Percentiles rank a stretch among this genome's conserved stretches.
These are phyloP conservation scores for Lobulomyces angularis DNA, from an alignment of 192 early-diverging fungal species.

Conservation along the genomic window DNA sequence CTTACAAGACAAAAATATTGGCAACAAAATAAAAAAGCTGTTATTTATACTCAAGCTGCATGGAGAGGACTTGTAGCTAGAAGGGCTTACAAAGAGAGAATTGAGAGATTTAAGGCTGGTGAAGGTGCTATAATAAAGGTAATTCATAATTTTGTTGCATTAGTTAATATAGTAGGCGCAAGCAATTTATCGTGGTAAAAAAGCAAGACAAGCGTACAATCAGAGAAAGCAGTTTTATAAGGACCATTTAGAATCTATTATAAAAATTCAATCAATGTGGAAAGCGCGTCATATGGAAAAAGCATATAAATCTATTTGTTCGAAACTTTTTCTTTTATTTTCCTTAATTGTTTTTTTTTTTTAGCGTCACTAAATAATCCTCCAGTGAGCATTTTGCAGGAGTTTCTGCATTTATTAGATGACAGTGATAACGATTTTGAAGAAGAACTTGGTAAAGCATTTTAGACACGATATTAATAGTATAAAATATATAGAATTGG, in stretches of 20 bases:
- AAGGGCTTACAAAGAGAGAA: conserved; percentile 14
- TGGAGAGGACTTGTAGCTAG: conserved; percentile 10
- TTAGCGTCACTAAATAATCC: conserved; percentile 46
- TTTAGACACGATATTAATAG: conserved; percentile 13
- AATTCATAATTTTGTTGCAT: conserved; percentile 3
- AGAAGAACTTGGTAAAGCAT: conserved; percentile 63
- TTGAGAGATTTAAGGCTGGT: conserved; percentile 19
- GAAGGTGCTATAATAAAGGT: conserved; percentile 32
- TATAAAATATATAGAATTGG: conserved; percentile 38
- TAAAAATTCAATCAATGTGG: conserved; percentile 63
- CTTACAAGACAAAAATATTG: conserved; percentile 4
- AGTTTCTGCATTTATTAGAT: conserved; percentile 79
- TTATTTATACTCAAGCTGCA: conserved; percentile 23
- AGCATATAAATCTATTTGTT: conserved; percentile 30
- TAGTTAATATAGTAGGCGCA: conserved; percentile 26
- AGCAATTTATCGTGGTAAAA: conserved; percentile 50
- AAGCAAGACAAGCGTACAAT: conserved; percentile 47
- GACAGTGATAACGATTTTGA: conserved; percentile 87
- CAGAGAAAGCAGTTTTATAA: conserved; percentile 42
- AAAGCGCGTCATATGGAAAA: conserved; percentile 26
- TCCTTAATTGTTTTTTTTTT: conserved; percentile 3
- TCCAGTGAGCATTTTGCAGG: conserved; percentile 65
- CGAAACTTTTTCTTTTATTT: conserved; percentile 7
- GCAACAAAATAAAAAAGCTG: conserved; percentile 11
- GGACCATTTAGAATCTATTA: conserved; percentile 56